Base-by-base conservation (phyloP, 2,329 filamentous ascomycete species). In the Alternaria brassicae region DNA sequence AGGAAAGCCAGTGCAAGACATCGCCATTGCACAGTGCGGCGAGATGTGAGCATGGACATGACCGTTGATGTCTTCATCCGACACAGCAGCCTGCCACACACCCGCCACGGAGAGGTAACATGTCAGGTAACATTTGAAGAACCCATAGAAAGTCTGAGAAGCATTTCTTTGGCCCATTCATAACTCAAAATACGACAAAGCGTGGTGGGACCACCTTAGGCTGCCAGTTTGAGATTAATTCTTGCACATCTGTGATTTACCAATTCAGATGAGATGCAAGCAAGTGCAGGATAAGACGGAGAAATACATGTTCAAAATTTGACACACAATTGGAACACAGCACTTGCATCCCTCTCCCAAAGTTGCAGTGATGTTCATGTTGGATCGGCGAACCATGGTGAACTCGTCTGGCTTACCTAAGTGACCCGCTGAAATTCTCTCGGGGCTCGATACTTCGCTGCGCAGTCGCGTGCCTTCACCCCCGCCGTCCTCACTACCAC, bases 1-100 rank as follows among this genome's bases (percentile, higher is more conserved):
- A 75, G 94, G 97, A 73, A 87, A 91, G 74, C 95, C 94, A 3
- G 91, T 91, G 68, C 82, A 94, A 75, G 93, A 97, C 74, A 89
- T 98, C 2, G 86, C 88, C 13, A 89, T 99, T 72, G 83, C 88
- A 9, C 89, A 96, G 81, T 97, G 94, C 73, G 95, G 95, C 28
- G 93, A 98, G 84, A 96, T 98, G 93, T 98, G 64, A 74, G 47
- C 28, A 27, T 9, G 32, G 23, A 50, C 13, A 39, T 50, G 37
- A 40, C 37, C 6, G 17, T 39, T 15, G 19, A 4, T 13, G 37
- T 23, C 4, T 40, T 23, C 32, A 40, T 21, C 19, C 21, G 21
- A 15, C 25, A 28, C 8, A 28, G 13, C 10, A 30, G n/a, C 27
- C 17, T 19, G 8, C 30, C 13, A n/a, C 30, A n/a, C 30, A 4